Evolutionary conservation across 2,329 filamentous ascomycete species (phyloP), one percentile per base, ranked within the genome.

Genomic region (Claviceps paspali): DNA sequence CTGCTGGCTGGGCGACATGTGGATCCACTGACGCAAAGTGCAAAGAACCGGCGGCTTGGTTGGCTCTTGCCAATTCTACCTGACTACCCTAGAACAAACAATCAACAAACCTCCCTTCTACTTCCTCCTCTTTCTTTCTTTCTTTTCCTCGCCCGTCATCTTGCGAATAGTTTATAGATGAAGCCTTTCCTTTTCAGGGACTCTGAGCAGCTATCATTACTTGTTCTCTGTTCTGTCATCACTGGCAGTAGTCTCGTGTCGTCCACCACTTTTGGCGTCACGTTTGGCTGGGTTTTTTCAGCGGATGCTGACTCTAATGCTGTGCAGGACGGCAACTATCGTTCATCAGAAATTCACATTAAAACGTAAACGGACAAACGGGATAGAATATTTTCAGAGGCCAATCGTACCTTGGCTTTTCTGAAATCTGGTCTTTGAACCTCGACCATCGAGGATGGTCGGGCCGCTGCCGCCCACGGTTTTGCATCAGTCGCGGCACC

Each of bases 401-500:
- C 15, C 21, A 4, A n/a, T 24, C 28, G 1, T 26, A 37, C 26
- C 21, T 26, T 28, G 30, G 26, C 17, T 29, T 18, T 8, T 17
- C 24, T 31, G 6, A 12, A 23, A 2, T 24, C 26, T 8, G 18
- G 4, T 6, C 27, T 23, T 9, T 18, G 26, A 4, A 23, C 6
- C 8, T 32, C 33, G 12, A 21, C 23, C 14, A 18, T 27, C n/a
- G 17, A n/a, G 10, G 14, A 7, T 33, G 36, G 9, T 22, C 19
- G 29, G 11, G 24, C 29, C 7, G 15, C 15, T 6, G 6, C 19
- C 24, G 30, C 6, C 9, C 5, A 11, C 17, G 33, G 23, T 15
- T 12, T 73, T 47, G 82, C 75, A 10, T 75, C 73, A 14, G 73
- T 64, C 12, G 82, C 62, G 0, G 83, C 93, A 45, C 65, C 76